Percentiles rank a stretch among this genome's conserved stretches.
Evolutionary conservation across 83 land plant genomes (phyloP).

Genomic region (Diphasiastrum complanatum): DNA sequence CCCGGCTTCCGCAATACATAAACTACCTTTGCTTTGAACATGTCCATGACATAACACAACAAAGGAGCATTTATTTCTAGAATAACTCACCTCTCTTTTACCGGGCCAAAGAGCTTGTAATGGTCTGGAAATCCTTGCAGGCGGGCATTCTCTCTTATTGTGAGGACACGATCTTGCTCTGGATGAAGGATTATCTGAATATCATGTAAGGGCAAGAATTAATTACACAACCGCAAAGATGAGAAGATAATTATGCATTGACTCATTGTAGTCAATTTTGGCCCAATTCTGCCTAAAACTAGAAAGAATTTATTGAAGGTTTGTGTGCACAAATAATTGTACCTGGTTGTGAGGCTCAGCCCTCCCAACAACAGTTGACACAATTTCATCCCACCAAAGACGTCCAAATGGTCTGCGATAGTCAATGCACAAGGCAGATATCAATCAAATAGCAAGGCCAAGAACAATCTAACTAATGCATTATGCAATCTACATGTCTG

Average conservation of each 20-base stretch:
- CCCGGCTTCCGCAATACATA: too few relatives aligned
- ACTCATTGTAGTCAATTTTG: background rate
- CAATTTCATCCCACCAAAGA: constrained; percentile 96
- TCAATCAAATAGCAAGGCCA: too few relatives aligned
- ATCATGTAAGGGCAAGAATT: background rate
- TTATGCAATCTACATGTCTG: too few relatives aligned
- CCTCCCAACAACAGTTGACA: constrained; percentile 80
- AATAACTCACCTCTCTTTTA: constrained; percentile 48
- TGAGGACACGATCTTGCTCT: constrained; percentile 70
- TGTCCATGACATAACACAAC: background rate
- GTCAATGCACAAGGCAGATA: background rate
- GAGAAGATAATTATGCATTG: background rate
- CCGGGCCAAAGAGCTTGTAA: constrained; percentile 56
- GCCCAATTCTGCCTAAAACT: too few relatives aligned
- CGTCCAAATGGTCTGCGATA: constrained; percentile 74
- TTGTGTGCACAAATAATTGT: background rate
- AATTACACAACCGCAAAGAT: background rate
- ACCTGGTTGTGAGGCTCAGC: constrained; percentile 95
- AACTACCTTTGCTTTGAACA: background rate
- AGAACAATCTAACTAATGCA: too few relatives aligned
- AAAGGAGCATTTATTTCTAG: too few relatives aligned
- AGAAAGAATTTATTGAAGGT: background rate
- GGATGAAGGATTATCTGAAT: constrained; percentile 63
- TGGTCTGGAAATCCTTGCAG: constrained; percentile 94
- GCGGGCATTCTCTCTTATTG: constrained; percentile 84